Percentiles rank a stretch among this genome's conserved stretches.
Evolutionary conservation across 768 basidiomycete genomes (phyloP).

Genomic region (Tulasnella sp.): DNA sequence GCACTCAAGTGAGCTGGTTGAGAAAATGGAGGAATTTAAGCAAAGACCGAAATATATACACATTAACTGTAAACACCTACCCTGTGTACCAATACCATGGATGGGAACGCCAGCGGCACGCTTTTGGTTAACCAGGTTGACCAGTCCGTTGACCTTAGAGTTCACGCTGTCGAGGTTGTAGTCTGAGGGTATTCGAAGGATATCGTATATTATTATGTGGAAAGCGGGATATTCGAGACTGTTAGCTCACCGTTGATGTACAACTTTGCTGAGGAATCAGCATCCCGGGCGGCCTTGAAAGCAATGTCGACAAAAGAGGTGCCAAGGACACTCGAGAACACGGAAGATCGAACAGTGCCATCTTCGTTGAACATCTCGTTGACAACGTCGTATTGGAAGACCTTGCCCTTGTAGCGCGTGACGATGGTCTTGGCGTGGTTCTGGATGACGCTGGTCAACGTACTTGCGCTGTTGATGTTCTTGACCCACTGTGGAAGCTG

Average conservation of each 20-base stretch:
- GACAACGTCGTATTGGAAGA: constrained; percentile 25
- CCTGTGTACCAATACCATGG: constrained; percentile 19
- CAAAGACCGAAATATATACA: not conserved
- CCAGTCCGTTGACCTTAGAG: not conserved
- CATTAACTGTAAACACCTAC: not conserved
- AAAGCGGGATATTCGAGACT: not conserved
- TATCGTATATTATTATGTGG: too few relatives aligned
- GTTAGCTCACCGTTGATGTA: constrained; percentile 11
- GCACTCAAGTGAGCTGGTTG: constrained; percentile 2
- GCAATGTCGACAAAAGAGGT: constrained; percentile 50
- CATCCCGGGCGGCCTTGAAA: constrained; percentile 51
- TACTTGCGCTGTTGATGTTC: constrained; percentile 25
- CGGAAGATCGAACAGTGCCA: constrained; percentile 47
- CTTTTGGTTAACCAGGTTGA: constrained; percentile 6
- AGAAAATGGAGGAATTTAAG: not conserved
- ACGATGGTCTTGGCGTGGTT: constrained; percentile 30
- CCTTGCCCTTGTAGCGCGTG: constrained; percentile 30
- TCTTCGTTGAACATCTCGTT: constrained; percentile 53
- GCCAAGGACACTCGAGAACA: constrained; percentile 47
- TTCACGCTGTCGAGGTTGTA: constrained; percentile 21
- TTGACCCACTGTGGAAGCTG: constrained; percentile 31
- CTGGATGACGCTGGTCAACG: constrained; percentile 31
- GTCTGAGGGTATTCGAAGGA: not conserved
- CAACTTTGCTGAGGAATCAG: constrained; percentile 45
- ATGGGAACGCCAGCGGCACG: constrained; percentile 8